Evolutionary conservation across 352 stramenopile genomes (phyloP), one percentile per base, ranked within the genome.

Genomic region (Pythium diclinum): DNA sequence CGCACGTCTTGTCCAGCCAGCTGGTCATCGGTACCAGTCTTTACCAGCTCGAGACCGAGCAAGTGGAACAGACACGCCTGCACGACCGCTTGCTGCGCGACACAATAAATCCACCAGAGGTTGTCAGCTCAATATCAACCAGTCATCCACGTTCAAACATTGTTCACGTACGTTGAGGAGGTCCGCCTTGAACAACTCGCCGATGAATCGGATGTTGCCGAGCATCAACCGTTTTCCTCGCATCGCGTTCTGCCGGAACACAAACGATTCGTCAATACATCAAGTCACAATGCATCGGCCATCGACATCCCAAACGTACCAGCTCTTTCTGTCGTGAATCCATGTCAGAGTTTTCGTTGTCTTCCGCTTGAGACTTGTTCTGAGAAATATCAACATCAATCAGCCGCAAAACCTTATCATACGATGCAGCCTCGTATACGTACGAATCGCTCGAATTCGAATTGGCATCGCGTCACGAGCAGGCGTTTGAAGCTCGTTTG

Each of bases 171-270:
- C 83, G 56, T 92, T 89, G 44, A 96, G 76, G 59, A 96, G 64
- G 61, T 92, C 87, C 38, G 89, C 78, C 66, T 96, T 96, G 73
- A 91, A 96, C 34, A 96, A 52, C 53, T 96, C 87, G 33, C 85
- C 87, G 34, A 96, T 88, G 56, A 96, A 96, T 33, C 87, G 87
- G 51, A 94, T 94, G 71, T 94, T 96, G 23, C 87, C 87, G 16
- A 96, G 72, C 87, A 96, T 93, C 9, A 76, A 68, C 49, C 76
- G 74, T 61, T 95, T 95, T 13, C 77, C 73, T 32, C 82, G 76
- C 51, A 87, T 84, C 19, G 82, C 82, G 61, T 69, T 56, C 79
- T 87, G 48, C 14, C 19, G 9, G 8, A 42, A 14, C 36, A 17
- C 47, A 54, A 19, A 54, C 6, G 21, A 10, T 21, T 3, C 13